phyloP scores from a whole-genome alignment of 768 basidiomycete genomes.

The Lactifluus subvellereus region DNA sequence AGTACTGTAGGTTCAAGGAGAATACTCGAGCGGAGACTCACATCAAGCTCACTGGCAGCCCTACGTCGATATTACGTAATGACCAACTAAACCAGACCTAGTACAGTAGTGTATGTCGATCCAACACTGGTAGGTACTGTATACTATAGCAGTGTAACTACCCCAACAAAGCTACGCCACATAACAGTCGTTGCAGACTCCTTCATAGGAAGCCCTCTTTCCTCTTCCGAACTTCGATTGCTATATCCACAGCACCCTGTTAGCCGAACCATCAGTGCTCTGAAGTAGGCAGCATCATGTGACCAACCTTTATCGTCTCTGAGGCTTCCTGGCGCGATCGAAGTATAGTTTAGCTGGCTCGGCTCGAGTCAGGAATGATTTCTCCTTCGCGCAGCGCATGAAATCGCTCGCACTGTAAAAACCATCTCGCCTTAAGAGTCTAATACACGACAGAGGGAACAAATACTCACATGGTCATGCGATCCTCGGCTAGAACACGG shows the following conservation, averaged over 20 bases:
- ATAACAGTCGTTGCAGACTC: too few relatives aligned
- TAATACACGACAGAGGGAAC: background rate
- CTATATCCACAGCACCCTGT: background rate
- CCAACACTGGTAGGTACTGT: too few relatives aligned
- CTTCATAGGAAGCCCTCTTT: background rate
- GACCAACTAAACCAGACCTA: too few relatives aligned
- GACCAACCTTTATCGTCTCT: slow-evolving; percentile 5
- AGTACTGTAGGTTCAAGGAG: too few relatives aligned
- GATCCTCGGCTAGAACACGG: background rate
- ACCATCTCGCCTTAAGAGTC: background rate
- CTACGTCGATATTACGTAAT: too few relatives aligned
- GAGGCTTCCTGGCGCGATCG: background rate
- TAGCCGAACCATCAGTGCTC: background rate
- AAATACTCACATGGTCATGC: background rate
- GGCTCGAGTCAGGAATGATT: background rate
- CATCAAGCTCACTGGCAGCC: too few relatives aligned
- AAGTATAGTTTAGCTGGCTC: slow-evolving; percentile 3
- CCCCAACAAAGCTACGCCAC: too few relatives aligned
- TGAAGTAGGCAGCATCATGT: background rate
- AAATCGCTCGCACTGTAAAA: slow-evolving; percentile 3
- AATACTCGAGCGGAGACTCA: too few relatives aligned
- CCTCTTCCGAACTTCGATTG: background rate
- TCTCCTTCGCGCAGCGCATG: background rate
- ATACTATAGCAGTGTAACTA: too few relatives aligned
- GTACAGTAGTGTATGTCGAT: too few relatives aligned